phyloP scores from a whole-genome alignment of 768 basidiomycete species.

The Termitomyces sp. region DNA sequence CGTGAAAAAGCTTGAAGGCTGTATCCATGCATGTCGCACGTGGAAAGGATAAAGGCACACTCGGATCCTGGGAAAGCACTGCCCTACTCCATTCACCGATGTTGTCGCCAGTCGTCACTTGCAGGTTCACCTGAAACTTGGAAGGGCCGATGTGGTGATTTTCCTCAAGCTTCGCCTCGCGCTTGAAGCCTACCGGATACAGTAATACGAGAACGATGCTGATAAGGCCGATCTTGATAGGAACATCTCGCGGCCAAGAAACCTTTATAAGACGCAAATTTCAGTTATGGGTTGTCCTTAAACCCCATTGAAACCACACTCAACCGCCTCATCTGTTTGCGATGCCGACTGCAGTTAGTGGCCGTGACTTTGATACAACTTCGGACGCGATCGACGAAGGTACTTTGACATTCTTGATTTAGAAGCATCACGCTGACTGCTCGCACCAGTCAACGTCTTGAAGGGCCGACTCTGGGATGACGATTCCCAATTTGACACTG shows the following conservation, averaged over 20 bases:
- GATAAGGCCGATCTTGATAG: conserved; percentile 8
- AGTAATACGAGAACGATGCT: neutral
- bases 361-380: conserved; percentile 11
- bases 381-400: conserved; percentile 18
- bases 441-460: conserved; percentile 49
- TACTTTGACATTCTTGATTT: neutral
- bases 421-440: neutral
- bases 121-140: neutral
- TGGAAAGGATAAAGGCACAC: neutral
- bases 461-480: conserved; percentile 50
- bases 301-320: neutral
- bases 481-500: conserved; percentile 40
- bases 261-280: neutral
- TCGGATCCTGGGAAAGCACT: neutral
- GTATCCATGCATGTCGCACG: conserved; percentile 1
- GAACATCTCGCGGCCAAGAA: neutral
- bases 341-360: conserved; percentile 5
- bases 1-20: neutral
- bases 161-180: neutral
- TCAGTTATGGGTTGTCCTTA: neutral
- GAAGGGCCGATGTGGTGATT: neutral
- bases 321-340: neutral
- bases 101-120: neutral
- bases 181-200: neutral
- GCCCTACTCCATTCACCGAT: conserved; percentile 7